Conservation (phyloP, 2,329 filamentous ascomycete genomes). For the Colletotrichum agaves region DNA sequence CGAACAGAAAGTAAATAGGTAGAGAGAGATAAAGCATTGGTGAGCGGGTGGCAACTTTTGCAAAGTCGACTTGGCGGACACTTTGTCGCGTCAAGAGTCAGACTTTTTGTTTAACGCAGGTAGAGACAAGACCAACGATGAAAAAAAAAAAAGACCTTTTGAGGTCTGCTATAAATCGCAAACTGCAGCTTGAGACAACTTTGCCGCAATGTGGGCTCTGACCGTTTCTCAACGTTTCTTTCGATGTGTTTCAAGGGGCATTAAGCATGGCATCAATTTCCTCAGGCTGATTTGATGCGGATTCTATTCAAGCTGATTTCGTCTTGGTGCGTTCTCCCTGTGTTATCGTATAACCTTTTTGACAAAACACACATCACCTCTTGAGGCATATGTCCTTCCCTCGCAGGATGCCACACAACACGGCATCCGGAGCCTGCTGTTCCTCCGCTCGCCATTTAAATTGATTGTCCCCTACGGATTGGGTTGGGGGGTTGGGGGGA, state of each 20-base stretch:
- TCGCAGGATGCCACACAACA: not conserved
- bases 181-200: no score
- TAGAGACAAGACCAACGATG: constrained; percentile 25
- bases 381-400: not conserved
- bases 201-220: no score
- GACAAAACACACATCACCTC: not conserved
- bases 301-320: constrained; percentile 28
- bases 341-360: no score
- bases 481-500: no score
- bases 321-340: not conserved
- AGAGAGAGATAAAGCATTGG: constrained; percentile 20
- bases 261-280: no score
- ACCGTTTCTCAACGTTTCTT: not conserved
- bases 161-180: not conserved
- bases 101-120: not conserved
- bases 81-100: no score
- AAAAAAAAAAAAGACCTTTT: not conserved
- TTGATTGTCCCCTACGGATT: no score
- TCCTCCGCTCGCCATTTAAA: not conserved
- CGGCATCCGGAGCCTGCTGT: constrained; percentile 6
- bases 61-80: not conserved
- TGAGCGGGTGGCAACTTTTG: constrained; percentile 9
- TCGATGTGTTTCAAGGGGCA: not conserved
- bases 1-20: constrained; percentile 22
- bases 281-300: not conserved